phyloP scores from a whole-genome alignment of 78 protist genomes.

The Thecamonas trahens region DNA sequence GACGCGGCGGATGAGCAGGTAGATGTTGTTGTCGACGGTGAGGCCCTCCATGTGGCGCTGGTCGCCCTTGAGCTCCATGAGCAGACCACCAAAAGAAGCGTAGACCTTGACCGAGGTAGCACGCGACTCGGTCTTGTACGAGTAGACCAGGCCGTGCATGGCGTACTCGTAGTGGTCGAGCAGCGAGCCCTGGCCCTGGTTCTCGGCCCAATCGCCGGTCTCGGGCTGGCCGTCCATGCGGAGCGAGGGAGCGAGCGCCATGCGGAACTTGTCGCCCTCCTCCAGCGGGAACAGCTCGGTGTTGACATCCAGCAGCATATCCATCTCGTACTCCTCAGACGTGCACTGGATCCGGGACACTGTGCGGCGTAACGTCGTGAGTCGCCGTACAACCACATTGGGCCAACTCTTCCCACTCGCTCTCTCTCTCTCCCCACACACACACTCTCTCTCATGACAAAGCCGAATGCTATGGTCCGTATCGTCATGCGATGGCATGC shows the following conservation, averaged over 20 bases:
- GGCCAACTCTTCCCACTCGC: no score
- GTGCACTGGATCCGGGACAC: constrained; percentile 23
- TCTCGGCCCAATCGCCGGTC: constrained; percentile 6
- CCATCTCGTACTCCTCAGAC: constrained; percentile 14
- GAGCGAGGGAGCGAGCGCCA: constrained; percentile 19
- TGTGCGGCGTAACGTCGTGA: neutral
- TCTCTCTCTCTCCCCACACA: no score
- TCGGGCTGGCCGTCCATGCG: constrained; percentile 17
- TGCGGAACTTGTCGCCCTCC: neutral
- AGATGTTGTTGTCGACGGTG: neutral
- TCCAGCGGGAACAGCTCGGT: constrained; percentile 30
- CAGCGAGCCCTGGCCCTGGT: neutral
- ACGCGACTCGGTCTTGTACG: constrained; percentile 7
- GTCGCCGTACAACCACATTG: no score
- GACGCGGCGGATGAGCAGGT: neutral
- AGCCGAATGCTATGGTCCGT: neutral
- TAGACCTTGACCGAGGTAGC: neutral
- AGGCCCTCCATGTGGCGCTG: neutral
- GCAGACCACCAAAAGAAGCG: constrained; percentile 49
- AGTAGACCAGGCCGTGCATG: constrained; percentile 45
- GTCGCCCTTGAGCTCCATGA: constrained; percentile 14
- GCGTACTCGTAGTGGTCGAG: constrained; percentile 30
- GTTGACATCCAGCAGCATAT: constrained; percentile 26
- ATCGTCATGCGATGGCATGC: neutral
- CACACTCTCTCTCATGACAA: no score